Base-by-base conservation (phyloP, 2,329 filamentous ascomycete species). In the Neurospora crassa region DNA sequence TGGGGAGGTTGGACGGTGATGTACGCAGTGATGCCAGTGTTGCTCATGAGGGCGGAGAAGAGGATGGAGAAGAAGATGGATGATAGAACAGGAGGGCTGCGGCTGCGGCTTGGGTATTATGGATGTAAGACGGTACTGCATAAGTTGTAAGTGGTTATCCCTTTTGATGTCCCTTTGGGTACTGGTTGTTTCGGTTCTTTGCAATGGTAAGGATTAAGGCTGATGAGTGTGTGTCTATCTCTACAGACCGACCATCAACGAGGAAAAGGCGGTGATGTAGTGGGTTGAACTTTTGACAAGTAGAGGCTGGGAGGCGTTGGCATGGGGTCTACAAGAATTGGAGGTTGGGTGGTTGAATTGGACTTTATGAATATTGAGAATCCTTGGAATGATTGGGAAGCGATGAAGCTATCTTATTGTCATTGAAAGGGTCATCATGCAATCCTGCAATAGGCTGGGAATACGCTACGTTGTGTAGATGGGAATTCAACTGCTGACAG, bases 31-130 rank as follows among this genome's bases (percentile, higher is more conserved):
- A 78, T 79, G 77, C 77, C 76, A 40, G 70, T 69, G 40, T 14
- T 76, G 67, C 45, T 76, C 67, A 78, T 79, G 78, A 41, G 74
- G 69, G 69, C 81, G 72, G 43, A 81, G 74, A 67, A 78, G 69
- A 40, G 78, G 74, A 74, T 77, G 78, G 42, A 77, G 75, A 24
- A 78, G 77, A 70, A 78, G 77, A 40, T 79, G 76, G 70, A 43
- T 12, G 12, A 2, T 53, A 53, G 63, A 71, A n/a, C 16, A n/a
- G 41, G 16, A 43, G 41, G 16, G 41, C 41, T 43, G 41, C 6
- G 16, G 12, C 4, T 63, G 24, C 29, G 53, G 16, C 53, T 34
- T 29, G 24, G 47, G 6, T 53, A 29, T 2, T 12, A 53, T 16
- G 71, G 71, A 45, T 41, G 4, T 40, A 67, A 16, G 47, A 37